Base-by-base conservation (phyloP, 2,329 filamentous ascomycete genomes). In the Penicillium rolfsii region DNA sequence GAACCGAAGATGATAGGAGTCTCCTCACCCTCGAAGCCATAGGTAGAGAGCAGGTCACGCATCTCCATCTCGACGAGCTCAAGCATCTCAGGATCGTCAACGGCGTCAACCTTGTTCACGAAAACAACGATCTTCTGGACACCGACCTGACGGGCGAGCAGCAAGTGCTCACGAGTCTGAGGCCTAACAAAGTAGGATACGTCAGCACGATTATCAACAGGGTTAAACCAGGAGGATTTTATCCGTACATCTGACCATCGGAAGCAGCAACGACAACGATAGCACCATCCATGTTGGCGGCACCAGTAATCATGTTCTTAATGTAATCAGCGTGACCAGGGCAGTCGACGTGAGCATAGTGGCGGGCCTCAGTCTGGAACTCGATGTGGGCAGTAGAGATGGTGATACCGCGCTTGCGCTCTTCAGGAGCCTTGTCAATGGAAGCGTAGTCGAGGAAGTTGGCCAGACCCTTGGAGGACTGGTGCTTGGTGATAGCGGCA, bases 251-350 rank as follows among this genome's bases (percentile, higher is more conserved):
- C 84, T 99, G 96, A 77, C 95, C 95, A 78, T 99, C 95, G 40
- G 93, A 97, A 71, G 95, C 95, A 71, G 96, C 96, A 73, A 99
- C 96, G 70, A 99, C 95, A 74, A 99, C 97, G 77, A 99, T 94
- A 74, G 95, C 94, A 74, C 95, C 95, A 74, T 99, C 95, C 95
- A 99, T 99, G 85, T 93, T 96, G 74, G 96, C 94, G 66, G 95
- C 93, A 88, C 95, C 95, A 70, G 95, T 99, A 80, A 99, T 99
- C 95, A 99, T 99, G 89, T 99, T 99, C 88, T 99, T 99, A 85
- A 99, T 98, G 86, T 99, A 99, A 92, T 99, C 95, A 82, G 95
- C 95, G 89, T 99, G 95, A 82, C 95, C 95, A 61, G 95, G 95
- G 82, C 95, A 99, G 87, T 99, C 95, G 84, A 99, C 95, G 87